Evolutionary conservation across 305 asterid genomes (phyloP), one percentile per base, ranked within the genome.

Genomic region (Rubia balearica): DNA sequence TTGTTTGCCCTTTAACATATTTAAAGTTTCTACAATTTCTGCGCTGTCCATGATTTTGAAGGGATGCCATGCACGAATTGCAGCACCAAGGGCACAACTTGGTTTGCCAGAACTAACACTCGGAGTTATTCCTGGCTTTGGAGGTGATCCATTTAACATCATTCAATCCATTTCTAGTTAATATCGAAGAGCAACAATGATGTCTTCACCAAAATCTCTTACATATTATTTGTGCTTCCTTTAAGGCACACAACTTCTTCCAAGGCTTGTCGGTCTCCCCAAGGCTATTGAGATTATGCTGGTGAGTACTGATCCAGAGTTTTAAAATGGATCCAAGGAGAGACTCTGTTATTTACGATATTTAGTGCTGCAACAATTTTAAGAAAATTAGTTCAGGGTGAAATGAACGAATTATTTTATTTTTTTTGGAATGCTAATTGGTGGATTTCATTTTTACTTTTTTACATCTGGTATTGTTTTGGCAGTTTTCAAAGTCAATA

Each of bases 11-110:
- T 42, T 36, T 14, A 27, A 27, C 6, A 12, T 8, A 59, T 36
- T 13, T 40, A 36, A 65, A 8, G 49, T 24, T 56, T 60, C 14
- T 62, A 63, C 13, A 24, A 6, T 71, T 51, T 65, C 40, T 53
- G 67, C 53, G 21, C 68, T 75, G 61, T 68, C 69, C 64, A 69
- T 68, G 57, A 71, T 68, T 19, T 77, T 75, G 45, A 74, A 94
- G 99, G 96, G 74, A 63, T 91, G 97, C 81, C 99, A 94, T 85
- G 98, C 96, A 61, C 95, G 99, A 69, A 82, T 94, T 83, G 92
- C 98, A 77, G 85, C 90, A 33, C 89, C 96, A 71, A 82, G 78
- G 73, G 76, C 95, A 74, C 90, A 79, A 78, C 88, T 94, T 72
- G 97, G 96, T 57, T 87, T 94, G 77, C 99, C 99, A 48, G 99